phyloP scores from a whole-genome alignment of 495 filamentous ascomycete genomes.

The Aspergillus asperescens region DNA sequence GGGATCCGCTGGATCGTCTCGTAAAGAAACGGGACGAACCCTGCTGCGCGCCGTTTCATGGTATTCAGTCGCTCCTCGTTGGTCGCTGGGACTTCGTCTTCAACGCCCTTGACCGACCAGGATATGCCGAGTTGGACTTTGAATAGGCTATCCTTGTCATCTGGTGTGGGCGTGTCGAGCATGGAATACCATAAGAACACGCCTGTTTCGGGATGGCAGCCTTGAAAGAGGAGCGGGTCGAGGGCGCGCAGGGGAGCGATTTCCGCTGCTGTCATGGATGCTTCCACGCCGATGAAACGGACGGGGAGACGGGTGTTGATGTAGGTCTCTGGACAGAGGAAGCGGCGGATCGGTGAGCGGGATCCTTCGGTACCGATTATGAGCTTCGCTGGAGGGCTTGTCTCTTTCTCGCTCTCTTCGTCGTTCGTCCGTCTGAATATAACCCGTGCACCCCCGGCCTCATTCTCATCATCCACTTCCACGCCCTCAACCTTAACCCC shows the following conservation, averaged over 20 bases:
- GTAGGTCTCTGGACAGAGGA: slow-evolving; percentile 30
- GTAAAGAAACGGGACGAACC: slow-evolving; percentile 50
- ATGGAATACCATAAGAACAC: slow-evolving; percentile 50
- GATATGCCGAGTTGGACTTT: slow-evolving; percentile 29
- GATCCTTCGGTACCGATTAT: slow-evolving; percentile 48
- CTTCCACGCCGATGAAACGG: slow-evolving; percentile 27
- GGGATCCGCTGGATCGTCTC: slow-evolving; percentile 36
- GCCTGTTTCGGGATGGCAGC: slow-evolving; percentile 48
- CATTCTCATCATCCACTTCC: neutral
- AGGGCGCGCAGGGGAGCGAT: slow-evolving; percentile 42
- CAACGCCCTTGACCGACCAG: slow-evolving; percentile 25
- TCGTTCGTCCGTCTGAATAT: slow-evolving; percentile 23
- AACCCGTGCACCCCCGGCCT: slow-evolving; percentile 6
- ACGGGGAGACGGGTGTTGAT: slow-evolving; percentile 19
- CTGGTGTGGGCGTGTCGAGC: slow-evolving; percentile 35
- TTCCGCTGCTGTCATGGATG: slow-evolving; percentile 22
- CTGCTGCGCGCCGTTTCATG: slow-evolving; percentile 46
- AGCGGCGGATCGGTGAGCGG: slow-evolving; percentile 37
- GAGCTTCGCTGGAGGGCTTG: slow-evolving; percentile 20
- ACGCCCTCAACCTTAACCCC: slow-evolving; percentile 10
- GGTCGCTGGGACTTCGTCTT: slow-evolving; percentile 31
- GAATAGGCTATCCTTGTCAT: slow-evolving; percentile 10
- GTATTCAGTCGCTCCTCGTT: slow-evolving; percentile 38
- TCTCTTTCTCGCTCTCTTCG: neutral
- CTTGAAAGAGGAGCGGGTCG: slow-evolving; percentile 57